Percentiles rank a stretch among this genome's conserved stretches.
phyloP scores from a whole-genome alignment of 176 grass and related monocot species.

The maize (Zea mays) region DNA sequence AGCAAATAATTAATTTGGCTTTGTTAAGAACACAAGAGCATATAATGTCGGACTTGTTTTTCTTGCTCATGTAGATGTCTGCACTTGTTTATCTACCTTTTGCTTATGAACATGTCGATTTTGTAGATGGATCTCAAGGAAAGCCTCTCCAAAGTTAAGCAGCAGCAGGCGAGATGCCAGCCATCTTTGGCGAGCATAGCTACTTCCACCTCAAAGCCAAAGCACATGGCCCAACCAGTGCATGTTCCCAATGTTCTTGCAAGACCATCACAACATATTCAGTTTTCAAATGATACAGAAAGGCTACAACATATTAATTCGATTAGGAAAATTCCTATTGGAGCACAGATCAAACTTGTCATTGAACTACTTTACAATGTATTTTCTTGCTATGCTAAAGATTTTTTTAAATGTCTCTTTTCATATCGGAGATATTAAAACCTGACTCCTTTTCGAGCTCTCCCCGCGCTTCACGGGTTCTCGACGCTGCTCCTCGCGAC shows the following conservation, averaged over 20 bases:
- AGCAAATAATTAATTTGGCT: background rate
- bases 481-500: too few species aligned
- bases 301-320: conserved; percentile 81
- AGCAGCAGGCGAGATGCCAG: conserved; percentile 83
- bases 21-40: background rate
- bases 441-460: too few species aligned
- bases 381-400: conserved; percentile 2
- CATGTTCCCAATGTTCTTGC: conserved; percentile 47
- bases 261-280: conserved; percentile 48
- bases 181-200: conserved; percentile 73
- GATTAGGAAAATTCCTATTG: conserved; percentile 76
- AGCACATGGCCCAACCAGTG: conserved; percentile 50
- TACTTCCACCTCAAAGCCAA: conserved; percentile 47
- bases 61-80: background rate
- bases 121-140: conserved; percentile 82
- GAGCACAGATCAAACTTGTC: conserved; percentile 79
- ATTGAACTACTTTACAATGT: conserved; percentile 87
- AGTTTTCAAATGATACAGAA: conserved; percentile 93
- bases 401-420: background rate
- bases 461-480: too few species aligned
- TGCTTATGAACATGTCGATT: background rate
- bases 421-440: too few species aligned
- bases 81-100: background rate
- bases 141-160: conserved; percentile 84
- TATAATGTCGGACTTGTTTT: background rate